Base-by-base conservation (phyloP, 192 early-diverging fungal genomes). In the Coemansia sp. region DNA sequence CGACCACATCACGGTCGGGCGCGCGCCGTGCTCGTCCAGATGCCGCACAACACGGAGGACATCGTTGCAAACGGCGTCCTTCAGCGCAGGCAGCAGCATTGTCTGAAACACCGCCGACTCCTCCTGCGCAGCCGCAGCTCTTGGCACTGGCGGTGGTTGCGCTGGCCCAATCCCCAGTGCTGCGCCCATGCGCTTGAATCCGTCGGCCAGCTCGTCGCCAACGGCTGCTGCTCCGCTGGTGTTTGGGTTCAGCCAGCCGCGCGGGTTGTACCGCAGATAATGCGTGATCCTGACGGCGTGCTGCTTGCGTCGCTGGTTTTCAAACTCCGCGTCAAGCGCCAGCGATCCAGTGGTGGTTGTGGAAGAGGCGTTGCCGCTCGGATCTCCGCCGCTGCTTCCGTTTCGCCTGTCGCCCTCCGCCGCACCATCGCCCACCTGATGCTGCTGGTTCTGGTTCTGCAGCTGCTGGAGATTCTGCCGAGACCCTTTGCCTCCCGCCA, bases 181-280 rank as follows among this genome's bases (percentile, higher is more conserved):
- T 41, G 57, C 16, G 39, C 57, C 57, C 39, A 59, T 59, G n/a
- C 57, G 57, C 16, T 11, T 59, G 39, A 59, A 41, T 15, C 57
- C 57, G 5, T 12, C 66, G 5, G 63, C 59, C 9, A 69, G 40
- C 18, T 58, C 43, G 59, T 65, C 63, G 8, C 42, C 48, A 16
- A 56, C 41, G n/a, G 38, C 39, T 9, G n/a, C 57, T 15, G n/a
- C 57, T 16, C 37, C 39, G 3, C 15, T 23, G 39, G n/a, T 23
- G 39, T 40, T n/a, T 18, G 57, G 57, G 15, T 70, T 64, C 54
- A 83, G 64, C 81, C 81, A 83, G 11, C 81, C 81, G 50, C 81
- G 65, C 18, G 75, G 75, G 19, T 52, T 68, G 56, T 67, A 67
- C 64, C 74, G 39, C 23, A 77, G 56, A 19, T 74, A 77, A 48